Percentiles rank a stretch among this genome's conserved stretches.
Evolutionary conservation across 495 filamentous ascomycete species (phyloP).

Genomic region (Oidiodendron maius): DNA sequence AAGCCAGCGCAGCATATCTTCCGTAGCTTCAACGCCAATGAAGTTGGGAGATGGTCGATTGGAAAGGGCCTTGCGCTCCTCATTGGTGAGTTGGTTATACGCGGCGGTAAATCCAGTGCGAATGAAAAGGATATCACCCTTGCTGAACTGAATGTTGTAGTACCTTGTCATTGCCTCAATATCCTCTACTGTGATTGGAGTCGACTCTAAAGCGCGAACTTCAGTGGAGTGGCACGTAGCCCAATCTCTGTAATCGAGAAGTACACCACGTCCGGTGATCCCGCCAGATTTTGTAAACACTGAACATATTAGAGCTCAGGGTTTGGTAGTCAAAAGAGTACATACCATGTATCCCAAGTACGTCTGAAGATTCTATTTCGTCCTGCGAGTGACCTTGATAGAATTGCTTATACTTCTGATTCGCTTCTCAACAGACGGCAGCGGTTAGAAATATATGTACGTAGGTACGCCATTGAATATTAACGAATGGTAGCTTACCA

Average conservation of each 20-base stretch:
- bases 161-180: neutral
- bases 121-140: slow-evolving; percentile 50
- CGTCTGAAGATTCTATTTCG: neutral
- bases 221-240: neutral
- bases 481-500: neutral
- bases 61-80: slow-evolving; percentile 26
- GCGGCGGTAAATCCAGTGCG: slow-evolving; percentile 41
- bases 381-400: neutral
- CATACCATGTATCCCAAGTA: neutral
- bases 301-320: neutral
- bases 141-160: slow-evolving; percentile 26
- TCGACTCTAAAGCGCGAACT: neutral
- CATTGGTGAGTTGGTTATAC: slow-evolving; percentile 29
- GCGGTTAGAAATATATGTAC: too few species aligned
- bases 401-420: neutral
- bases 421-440: too few species aligned
- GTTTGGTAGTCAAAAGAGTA: neutral
- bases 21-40: slow-evolving; percentile 38
- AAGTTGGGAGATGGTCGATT: slow-evolving; percentile 26
- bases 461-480: neutral
- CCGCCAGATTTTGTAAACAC: neutral
- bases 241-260: too few species aligned
- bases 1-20: slow-evolving; percentile 34
- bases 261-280: neutral
- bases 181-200: neutral